Base-by-base conservation (phyloP, 495 filamentous ascomycete genomes). In the Hypomontagnella monticulosa region DNA sequence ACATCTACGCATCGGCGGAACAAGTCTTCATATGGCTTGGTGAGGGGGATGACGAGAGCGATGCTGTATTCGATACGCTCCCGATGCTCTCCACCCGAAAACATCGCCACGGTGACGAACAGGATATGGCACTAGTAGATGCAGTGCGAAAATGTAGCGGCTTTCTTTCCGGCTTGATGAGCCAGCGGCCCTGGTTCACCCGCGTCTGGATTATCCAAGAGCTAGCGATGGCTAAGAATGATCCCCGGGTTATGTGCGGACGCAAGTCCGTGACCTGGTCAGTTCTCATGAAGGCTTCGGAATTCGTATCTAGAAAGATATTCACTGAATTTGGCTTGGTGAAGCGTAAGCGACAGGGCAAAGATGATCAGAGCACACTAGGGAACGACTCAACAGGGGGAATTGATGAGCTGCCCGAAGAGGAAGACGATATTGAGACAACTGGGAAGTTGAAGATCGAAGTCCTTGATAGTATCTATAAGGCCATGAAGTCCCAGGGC, bases 201-300 rank as follows among this genome's bases (percentile, higher is more conserved):
- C 52, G 66, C 4, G 54, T 65, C 32, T 69, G 66, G 66, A 46
- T 64, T 30, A 47, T 69, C 23, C 66, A 69, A 27, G 66, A 69
- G 48, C 27, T 61, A 32, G 57, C 57, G 37, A 53, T 61, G 57
- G 57, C 57, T 5, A 50, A 27, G 11, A 0, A 46, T n/a, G 57
- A 61, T 19, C 57, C 57, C 0, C 9, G 52, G 6, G 47, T 61
- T 0, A 48, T 44, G 23, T 61, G 57, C 38, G 57, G 57, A 23
- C 36, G 11, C n/a, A 61, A 44, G 27, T 50, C n/a, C 2, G 19
- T 46, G 37, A 33, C 46, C 0, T 61, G 57, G 57, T 61, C 57
- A 4, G 44, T 27, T 3, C 41, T 56, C 16, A 56, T 56, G 53
- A 46, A 36, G 41, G 53, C 53, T 6, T 20, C 7, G 1, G 40